Percentiles rank a stretch among this genome's conserved stretches.
These are phyloP conservation scores for Primulina eburnea DNA, from an alignment of 257 asterid species.

Conservation along the genomic window DNA sequence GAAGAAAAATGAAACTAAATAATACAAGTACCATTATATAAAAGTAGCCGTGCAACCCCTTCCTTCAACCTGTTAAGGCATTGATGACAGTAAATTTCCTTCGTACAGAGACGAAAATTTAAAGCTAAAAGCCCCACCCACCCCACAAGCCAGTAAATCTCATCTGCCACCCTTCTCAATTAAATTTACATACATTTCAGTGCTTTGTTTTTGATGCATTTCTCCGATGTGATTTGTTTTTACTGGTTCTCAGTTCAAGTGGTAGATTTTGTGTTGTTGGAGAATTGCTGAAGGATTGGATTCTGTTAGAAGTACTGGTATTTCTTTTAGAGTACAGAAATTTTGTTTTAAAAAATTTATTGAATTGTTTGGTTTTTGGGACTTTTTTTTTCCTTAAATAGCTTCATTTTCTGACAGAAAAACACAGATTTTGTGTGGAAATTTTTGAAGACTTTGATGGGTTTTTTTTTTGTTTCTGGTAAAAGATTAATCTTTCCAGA, in stretches of 20 bases:
- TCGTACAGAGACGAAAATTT: background rate
- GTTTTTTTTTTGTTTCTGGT: slow-evolving; percentile 12
- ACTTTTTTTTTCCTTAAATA: no score
- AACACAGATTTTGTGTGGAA: slow-evolving; percentile 3
- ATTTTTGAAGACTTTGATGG: slow-evolving; percentile 4
- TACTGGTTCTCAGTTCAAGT: background rate
- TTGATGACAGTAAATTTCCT: background rate
- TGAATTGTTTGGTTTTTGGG: background rate
- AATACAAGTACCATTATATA: no score
- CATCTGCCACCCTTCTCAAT: background rate
- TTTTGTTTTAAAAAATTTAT: no score
- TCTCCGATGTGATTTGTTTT: no score
- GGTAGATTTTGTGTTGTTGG: background rate
- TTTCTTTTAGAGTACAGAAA: background rate
- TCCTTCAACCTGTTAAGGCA: background rate
- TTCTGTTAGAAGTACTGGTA: background rate
- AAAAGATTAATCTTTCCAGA: slow-evolving; percentile 11
- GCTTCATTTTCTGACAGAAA: slow-evolving; percentile 11
- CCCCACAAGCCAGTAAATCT: background rate
- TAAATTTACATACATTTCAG: background rate
- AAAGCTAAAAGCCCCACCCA: background rate
- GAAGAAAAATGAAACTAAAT: no score
- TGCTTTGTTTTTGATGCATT: background rate
- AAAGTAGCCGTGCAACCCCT: background rate
- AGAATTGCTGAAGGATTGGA: background rate